Evolutionary conservation across 257 asterid genomes (phyloP).

Genomic region (Parsonsia alboflavescens): DNA sequence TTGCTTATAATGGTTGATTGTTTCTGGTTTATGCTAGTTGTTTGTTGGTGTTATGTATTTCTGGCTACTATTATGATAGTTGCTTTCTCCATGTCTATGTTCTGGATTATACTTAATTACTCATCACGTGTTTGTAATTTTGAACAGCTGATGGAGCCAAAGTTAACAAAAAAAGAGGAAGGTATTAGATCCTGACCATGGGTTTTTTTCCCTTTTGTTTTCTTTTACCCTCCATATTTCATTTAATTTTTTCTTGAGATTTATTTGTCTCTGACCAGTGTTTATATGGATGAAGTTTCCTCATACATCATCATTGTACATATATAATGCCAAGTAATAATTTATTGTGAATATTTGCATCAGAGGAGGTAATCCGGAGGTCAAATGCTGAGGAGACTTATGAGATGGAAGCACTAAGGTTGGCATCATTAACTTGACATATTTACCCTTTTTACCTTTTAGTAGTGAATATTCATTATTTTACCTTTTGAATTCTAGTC

Average conservation of each 20-base stretch:
- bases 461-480: constrained; percentile 1
- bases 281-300: not conserved
- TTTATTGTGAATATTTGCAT: constrained; percentile 16
- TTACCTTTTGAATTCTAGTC: not conserved
- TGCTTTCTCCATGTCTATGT: not conserved
- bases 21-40: not conserved
- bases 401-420: constrained; percentile 66
- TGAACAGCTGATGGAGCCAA: constrained; percentile 59
- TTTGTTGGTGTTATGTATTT: not conserved
- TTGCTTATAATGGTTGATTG: not conserved
- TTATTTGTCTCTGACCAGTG: not conserved
- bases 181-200: constrained; percentile 35
- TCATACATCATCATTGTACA: not conserved
- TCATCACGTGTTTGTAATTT: not conserved
- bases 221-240: not conserved
- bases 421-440: constrained; percentile 10
- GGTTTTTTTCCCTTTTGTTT: not conserved
- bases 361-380: constrained; percentile 89
- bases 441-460: not conserved
- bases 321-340: not conserved
- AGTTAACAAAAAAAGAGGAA: constrained; percentile 70
- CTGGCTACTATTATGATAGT: not conserved
- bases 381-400: constrained; percentile 70
- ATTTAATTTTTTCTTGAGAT: not conserved
- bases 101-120: not conserved